Evolutionary conservation across 495 filamentous ascomycete species (phyloP), one percentile per base, ranked within the genome.

Genomic region (Rostrohypoxylon terebratum): DNA sequence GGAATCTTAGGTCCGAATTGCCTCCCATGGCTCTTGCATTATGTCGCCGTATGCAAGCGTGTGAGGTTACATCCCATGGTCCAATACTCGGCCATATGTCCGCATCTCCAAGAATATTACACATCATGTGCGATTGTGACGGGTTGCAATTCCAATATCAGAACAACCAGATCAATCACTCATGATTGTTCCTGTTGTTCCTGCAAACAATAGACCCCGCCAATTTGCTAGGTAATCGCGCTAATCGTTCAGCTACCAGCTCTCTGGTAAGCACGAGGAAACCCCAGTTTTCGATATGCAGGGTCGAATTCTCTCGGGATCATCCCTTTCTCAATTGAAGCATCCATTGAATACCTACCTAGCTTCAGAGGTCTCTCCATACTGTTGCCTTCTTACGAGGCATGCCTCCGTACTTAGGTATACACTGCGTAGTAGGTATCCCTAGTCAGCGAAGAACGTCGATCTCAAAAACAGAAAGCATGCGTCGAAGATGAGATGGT

Each of bases 1-100:
- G 16, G 25, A 8, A 28, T 45, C 16, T 33, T 55, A 36, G 51
- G 25, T 61, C 57, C 25, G 38, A 66, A 55, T 44, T 25, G 14
- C 28, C 23, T 53, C 28, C 20, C 42, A 45, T 45, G 42, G 42
- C 9, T 45, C 31, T 61, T 66, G 28, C 34, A 45, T 54, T 21
- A 25, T 44, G 50, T 31, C 53, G 18, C 23, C 44, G 59, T n/a
- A 16, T 50, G 28, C n/a, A 31, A n/a, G 23, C 38, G 23, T 18
- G 48, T 38, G 63, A 66, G 57, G 68, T 71, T 71, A 71, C 68
- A 62, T 66, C 11, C 38, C 55, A 38, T 9, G 36, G 38, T 64
- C 54, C 60, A 65, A 33, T 44, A 14, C 54, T 55, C 42, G 31
- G 59, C 50, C 28, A 50, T 33, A 59, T 44, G 54, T 51, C 47